Percentiles rank a stretch among this genome's conserved stretches.
Conservation (phyloP, 2,329 filamentous ascomycete genomes). For the Calonectria pteridis region DNA sequence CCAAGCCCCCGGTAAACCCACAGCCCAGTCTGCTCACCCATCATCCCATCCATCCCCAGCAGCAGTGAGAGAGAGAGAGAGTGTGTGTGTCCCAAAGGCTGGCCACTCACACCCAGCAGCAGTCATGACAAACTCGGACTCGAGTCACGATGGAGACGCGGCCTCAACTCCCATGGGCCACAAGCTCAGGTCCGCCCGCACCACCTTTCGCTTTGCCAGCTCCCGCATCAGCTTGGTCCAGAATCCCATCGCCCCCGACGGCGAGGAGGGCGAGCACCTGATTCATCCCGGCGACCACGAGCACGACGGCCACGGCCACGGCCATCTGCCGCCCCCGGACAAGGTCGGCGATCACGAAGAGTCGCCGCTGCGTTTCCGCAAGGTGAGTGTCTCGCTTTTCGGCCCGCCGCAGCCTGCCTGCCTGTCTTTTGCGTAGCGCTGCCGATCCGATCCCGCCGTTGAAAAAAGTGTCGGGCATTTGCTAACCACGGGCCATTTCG, state of each 20-base stretch:
- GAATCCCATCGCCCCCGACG: background rate
- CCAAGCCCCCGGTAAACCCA: background rate
- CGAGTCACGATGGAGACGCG: background rate
- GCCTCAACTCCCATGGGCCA: background rate
- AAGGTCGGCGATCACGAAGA: background rate
- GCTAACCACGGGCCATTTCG: background rate
- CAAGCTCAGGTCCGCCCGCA: slow-evolving; percentile 12
- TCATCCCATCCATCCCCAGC: too few species aligned
- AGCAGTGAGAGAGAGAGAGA: too few species aligned
- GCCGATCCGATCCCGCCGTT: background rate
- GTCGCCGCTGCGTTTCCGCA: slow-evolving; percentile 14
- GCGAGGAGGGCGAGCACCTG: slow-evolving; percentile 7
- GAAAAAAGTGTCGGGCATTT: background rate
- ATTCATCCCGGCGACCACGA: background rate
- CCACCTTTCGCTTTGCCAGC: slow-evolving; percentile 19
- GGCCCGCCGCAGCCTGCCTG: background rate
- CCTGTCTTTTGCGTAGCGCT: background rate
- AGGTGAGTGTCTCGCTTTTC: background rate
- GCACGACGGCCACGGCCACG: background rate
- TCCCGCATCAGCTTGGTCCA: slow-evolving; percentile 7
- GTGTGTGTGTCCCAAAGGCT: background rate
- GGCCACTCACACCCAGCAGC: background rate
- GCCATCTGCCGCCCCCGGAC: background rate
- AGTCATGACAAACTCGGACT: background rate
- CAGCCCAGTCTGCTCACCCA: too few species aligned